Evolutionary conservation across 495 filamentous ascomycete species (phyloP), one percentile per base, ranked within the genome.

Genomic region (Elaphomyces granulatus): DNA sequence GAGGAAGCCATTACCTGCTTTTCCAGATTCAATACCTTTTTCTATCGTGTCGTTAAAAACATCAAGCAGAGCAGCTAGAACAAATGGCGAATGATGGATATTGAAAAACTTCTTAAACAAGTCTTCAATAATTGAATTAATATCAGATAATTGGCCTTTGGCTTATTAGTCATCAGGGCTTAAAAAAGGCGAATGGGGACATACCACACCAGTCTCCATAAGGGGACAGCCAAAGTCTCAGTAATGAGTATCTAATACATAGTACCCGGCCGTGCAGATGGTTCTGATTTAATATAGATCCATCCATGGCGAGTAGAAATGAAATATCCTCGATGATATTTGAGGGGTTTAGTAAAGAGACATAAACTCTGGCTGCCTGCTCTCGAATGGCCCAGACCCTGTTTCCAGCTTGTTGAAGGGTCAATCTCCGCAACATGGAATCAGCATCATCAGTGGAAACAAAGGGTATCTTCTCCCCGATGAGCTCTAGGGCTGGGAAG

Each of bases 301-400:
- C 49, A 1, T 58, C 43, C 2, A 36, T 40, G 8, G 50, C 43
- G 4, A 87, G 39, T 8, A 87, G 59, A 2, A 44, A 30, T 6
- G 47, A 49, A 12, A 81, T 54, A 15, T 67, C 67, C 2, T 52
- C 40, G 2, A 70, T 47, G 50, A 77, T 75, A n/a, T 71, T 55
- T 4, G 57, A 42, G 12, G 64, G 54, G 3, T 74, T 54, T 28
- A 82, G 50, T 32, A 87, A 64, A n/a, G 72, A 74, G 38, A 75
- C 76, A 43, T 83, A 68, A 7, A 87, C 82, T 31, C 81, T 73
- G 3, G 88, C 87, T 10, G 88, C 83, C 45, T 94, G 87, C 51
- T 94, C 87, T 40, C 90, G 71, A 15, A 96, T 78, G 48, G 83
- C 78, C 90, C 87, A 96, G 12, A 86, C 68, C 2, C 70, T 67